Conservation (phyloP, 148 eudicot genomes). For the Beta vulgaris region DNA sequence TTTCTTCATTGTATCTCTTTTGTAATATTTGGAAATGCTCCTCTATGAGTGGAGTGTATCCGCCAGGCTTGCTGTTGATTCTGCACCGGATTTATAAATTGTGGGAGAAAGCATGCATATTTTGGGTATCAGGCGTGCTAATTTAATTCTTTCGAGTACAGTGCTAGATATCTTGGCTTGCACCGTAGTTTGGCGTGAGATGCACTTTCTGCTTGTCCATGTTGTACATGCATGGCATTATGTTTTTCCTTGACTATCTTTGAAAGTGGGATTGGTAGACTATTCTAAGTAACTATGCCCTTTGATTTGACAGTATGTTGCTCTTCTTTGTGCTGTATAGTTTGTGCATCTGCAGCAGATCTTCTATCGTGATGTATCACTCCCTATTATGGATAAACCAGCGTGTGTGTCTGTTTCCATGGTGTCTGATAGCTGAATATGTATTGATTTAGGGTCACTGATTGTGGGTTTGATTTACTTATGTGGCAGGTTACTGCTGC, state of each 20-base stretch:
- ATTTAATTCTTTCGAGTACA: background rate
- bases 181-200: background rate
- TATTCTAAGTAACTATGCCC: background rate
- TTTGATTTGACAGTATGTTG: background rate
- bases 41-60: background rate
- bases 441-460: background rate
- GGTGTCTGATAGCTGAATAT: background rate
- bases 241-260: background rate
- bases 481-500: conserved; percentile 79
- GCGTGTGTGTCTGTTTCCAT: background rate
- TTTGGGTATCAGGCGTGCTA: background rate
- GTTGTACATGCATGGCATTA: background rate
- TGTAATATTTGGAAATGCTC: too few species aligned
- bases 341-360: background rate
- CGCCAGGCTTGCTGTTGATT: background rate
- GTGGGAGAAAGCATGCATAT: background rate
- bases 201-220: background rate
- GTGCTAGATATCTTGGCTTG: background rate
- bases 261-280: background rate
- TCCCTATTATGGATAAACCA: background rate
- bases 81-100: background rate
- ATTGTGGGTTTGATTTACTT: conserved; percentile 5
- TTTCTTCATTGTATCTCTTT: background rate
- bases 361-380: background rate
- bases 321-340: background rate